phyloP scores from a whole-genome alignment of 257 asterid genomes.

The Lithospermum erythrorhizon region DNA sequence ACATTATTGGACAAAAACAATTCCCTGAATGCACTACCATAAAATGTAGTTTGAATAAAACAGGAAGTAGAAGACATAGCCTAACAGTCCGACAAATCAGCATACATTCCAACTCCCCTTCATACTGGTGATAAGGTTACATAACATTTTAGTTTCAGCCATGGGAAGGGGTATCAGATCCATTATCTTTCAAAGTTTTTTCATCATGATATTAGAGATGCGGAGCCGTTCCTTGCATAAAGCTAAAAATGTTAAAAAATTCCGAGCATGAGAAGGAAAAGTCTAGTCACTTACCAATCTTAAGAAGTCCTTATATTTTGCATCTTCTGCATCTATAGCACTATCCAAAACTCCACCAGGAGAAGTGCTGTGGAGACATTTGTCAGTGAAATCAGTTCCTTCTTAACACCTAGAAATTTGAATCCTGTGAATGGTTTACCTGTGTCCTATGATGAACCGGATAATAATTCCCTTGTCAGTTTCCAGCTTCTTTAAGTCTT shows the following conservation, averaged over 20 bases:
- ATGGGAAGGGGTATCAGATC: no score
- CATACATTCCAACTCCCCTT: no score
- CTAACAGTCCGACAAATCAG: no score
- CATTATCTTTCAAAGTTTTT: no score
- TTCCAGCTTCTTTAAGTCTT: conserved; percentile 51
- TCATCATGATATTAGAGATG: no score
- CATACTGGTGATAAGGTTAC: no score
- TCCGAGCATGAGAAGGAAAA: not conserved
- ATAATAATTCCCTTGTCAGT: conserved; percentile 57
- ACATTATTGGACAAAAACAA: no score
- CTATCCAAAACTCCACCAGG: conserved; percentile 67
- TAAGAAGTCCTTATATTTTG: conserved; percentile 52
- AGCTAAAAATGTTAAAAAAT: not conserved
- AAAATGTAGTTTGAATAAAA: no score
- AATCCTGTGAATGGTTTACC: conserved; percentile 21
- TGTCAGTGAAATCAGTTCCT: not conserved
- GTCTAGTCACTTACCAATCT: conserved; percentile 33
- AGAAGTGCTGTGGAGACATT: conserved; percentile 28
- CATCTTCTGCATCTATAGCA: conserved; percentile 68
- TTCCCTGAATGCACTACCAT: no score
- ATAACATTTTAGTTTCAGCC: no score
- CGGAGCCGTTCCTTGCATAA: no score
- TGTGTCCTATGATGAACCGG: conserved; percentile 70
- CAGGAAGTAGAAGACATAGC: no score
- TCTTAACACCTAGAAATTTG: not conserved